Evolutionary conservation across 805 yeast species (phyloP).

Genomic region (Candida lessepsii): DNA sequence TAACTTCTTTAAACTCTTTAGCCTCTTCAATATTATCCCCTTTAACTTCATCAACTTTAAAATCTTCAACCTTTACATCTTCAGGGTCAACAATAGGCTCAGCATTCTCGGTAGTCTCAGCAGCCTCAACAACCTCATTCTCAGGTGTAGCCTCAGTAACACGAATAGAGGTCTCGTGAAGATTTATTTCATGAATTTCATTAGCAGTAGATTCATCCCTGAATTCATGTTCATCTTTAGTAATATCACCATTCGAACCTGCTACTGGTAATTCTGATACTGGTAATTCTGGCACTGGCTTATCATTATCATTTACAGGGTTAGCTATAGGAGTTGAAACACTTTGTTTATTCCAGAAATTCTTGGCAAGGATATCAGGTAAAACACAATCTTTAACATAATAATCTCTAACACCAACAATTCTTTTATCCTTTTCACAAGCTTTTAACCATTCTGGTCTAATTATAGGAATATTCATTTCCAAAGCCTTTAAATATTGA

Average conservation of each 20-base stretch:
- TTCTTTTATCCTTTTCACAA: constrained; percentile 82
- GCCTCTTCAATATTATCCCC: constrained; percentile 10
- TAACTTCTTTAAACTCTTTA: constrained; percentile 12
- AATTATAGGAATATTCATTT: constrained; percentile 86
- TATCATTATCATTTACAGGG: constrained; percentile 9
- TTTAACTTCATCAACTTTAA: constrained; percentile 7
- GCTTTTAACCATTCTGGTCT: constrained; percentile 97
- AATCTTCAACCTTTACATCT: constrained; percentile 14
- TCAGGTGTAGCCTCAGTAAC: constrained; percentile 6
- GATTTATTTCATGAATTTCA: constrained; percentile 8
- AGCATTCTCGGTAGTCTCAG: constrained; percentile 1
- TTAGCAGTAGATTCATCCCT: neutral
- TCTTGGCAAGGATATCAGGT: constrained; percentile 42
- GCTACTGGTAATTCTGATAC: constrained; percentile 10
- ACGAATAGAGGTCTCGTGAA: constrained; percentile 4
- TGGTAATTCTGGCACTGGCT: constrained; percentile 13
- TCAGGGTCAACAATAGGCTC: constrained; percentile 3
- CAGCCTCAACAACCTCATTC: constrained; percentile 6
- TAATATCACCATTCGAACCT: neutral
- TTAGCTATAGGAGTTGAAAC: constrained; percentile 11
- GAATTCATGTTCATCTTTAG: neutral
- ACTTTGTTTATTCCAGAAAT: constrained; percentile 33
- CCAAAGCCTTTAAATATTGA: constrained; percentile 76
- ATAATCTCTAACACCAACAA: constrained; percentile 90
- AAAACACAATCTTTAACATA: constrained; percentile 58